Evolutionary conservation across 768 basidiomycete genomes (phyloP), one percentile per base, ranked within the genome.

Genomic region (Lactarius quietus): DNA sequence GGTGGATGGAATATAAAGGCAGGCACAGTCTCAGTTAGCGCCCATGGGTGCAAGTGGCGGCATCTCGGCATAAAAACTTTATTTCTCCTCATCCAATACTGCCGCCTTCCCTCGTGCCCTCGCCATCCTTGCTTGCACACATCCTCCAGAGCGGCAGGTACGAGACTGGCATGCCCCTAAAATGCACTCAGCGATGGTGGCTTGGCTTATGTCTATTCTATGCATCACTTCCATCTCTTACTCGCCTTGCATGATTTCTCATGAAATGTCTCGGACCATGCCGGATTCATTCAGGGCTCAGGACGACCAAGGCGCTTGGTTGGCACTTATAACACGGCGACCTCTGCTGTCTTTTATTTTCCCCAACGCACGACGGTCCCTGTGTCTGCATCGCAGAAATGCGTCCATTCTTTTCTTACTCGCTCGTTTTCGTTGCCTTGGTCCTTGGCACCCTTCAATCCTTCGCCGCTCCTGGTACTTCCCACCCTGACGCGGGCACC

Each of bases 391-490:
- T 28, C 10, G 23, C 48, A 45, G 51, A 18, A 36, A 65, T 65
- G 64, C 64, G 60, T 57, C 60, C 64, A 51, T 14, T 65, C 64
- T 23, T 62, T 65, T 52, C 39, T 35, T 57, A 26, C 28, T 43
- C 53, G 0, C 31, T 41, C 0, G 0, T 55, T 52, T 51, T 56
- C 38, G 43, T 65, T 10, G 55, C 48, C 17, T 43, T 57, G 29
- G 36, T 52, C 29, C 20, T 61, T 28, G 55, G 45, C 55, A 6
- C 29, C 29, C 55, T 65, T 12, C 64, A 52, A n/a, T 14, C 60
- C n/a, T 31, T 62, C 8, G 65, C 57, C 39, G 31, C 48, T 1
- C 64, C 64, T 51, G 48, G 48, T 12, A 26, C 0, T 48, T 12
- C 54, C 3, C 28, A 8, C 43, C 31, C 4, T 12, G 36, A 7